Percentiles rank a stretch among this genome's conserved stretches.
These are phyloP conservation scores for Gastrolobium villosum DNA, from an alignment of 306 rosid species.

Conservation along the genomic window DNA sequence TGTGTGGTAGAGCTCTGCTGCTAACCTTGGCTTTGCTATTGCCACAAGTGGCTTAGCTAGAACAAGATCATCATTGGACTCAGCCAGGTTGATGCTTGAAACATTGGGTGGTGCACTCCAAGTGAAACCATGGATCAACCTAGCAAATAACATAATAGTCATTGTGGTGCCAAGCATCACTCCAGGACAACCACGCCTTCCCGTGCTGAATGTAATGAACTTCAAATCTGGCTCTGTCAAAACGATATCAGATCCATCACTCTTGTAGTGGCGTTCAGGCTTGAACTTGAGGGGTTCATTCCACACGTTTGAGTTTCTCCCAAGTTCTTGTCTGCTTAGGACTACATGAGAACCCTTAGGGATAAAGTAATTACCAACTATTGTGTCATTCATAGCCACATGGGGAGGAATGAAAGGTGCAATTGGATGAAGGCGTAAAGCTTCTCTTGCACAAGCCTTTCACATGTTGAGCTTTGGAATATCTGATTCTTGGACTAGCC, in stretches of 20 bases:
- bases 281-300: constrained; percentile 46
- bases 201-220: constrained; percentile 53
- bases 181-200: constrained; percentile 57
- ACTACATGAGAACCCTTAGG: constrained; percentile 62
- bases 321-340: constrained; percentile 51
- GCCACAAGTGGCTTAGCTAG: constrained; percentile 37
- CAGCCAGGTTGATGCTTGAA: neutral
- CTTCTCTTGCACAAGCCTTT: constrained; percentile 59
- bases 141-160: constrained; percentile 56
- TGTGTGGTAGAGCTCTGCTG: neutral
- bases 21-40: constrained; percentile 38
- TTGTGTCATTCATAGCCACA: constrained; percentile 39
- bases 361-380: constrained; percentile 55
- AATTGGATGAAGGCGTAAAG: constrained; percentile 60
- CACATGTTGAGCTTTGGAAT: constrained; percentile 52
- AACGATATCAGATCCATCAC: neutral
- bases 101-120: constrained; percentile 49
- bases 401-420: constrained; percentile 57
- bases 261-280: constrained; percentile 52
- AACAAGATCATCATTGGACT: neutral
- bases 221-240: constrained; percentile 40
- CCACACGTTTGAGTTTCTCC: constrained; percentile 58
- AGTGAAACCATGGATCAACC: constrained; percentile 58
- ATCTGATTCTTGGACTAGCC: constrained; percentile 56
- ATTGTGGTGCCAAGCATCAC: constrained; percentile 47